Base-by-base conservation (phyloP, 1,139 yeast genomes). In the Magnusiomyces paraingens region DNA sequence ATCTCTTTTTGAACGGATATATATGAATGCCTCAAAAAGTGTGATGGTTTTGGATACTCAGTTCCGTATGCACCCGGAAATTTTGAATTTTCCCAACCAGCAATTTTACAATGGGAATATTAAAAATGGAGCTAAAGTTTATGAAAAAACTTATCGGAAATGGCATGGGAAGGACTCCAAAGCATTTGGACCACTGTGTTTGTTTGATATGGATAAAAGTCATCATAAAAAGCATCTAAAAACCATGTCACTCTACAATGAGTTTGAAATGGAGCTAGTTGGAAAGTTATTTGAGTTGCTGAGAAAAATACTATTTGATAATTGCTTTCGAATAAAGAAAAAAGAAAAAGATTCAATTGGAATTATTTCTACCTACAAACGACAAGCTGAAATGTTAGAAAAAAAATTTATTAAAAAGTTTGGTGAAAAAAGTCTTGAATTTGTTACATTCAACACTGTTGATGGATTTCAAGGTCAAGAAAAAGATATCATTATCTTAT, bases 381-480 rank as follows among this genome's bases (percentile, higher is more conserved):
- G 12, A 32, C 12, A 32, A n/a, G n/a, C n/a, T n/a, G n/a, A n/a
- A n/a, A n/a, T n/a, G n/a, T 8, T 26, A 8, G 8, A 26, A 8
- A 8, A 26, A 8, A 5, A 8, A 8, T 26, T 26, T 26, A 26
- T 5, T 4, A 5, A 8, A 8, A 26, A 26, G 32, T 26, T 26
- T 26, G 32, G 32, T 4, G 32, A 26, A n/a, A 8, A 8, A 26
- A 5, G 32, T 26, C 8, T 26, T 26, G 32, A 26, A 26, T 8
- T 4, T 5, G 32, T 4, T 26, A 96, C 88, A 66, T 90, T 94
- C 72, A 90, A 91, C 64, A 90, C 99, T 0, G 93, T 93, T 55
- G 99, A 93, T 75, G 99, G 99, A 0, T 93, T 90, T 67, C 99
- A 93, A 73, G 99, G 99, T 62, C 98, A 93, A 69, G 99, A 93